Base-by-base conservation (phyloP, 176 grass and related monocot species). In the Aegilops speltoides region DNA sequence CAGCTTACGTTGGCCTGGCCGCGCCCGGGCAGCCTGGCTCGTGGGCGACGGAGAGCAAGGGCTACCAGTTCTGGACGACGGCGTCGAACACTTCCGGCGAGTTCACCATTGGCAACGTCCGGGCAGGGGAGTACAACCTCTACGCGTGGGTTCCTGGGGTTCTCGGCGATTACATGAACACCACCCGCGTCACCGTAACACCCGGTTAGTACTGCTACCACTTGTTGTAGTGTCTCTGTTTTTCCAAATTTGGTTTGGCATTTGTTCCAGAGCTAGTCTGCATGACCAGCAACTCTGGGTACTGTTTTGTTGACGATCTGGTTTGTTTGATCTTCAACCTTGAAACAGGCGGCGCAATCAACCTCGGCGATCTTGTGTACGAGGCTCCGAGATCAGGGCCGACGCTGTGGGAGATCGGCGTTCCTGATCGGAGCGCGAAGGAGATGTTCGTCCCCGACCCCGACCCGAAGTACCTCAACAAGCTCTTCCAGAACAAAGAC, bases 31-130 rank as follows among this genome's bases (percentile, higher is more conserved):
- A 88, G 59, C 84, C 83, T 3, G 91, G 91, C 12, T 89, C 89
- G 13, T 93, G 93, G 93, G 69, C 65, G 20, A 88, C 63, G 23
- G 83, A 95, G 79, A 75, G 86, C 78, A 95, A 95, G 81, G 84
- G 20, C 16, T 97, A 97, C 33, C 95, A 97, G 43, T 97, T 97
- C 61, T 97, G 95, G 95, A 95, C 86, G 3, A 89, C 31, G 85
- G 59, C 85, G 0, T 6, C 76, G 8, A 8, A 19, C 5, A 14
- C 50, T 5, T 43, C 50, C 61, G 95, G 93, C 36, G 19, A 20
- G 1, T 97, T 97, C 75, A 83, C 61, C 80, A 93, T 97, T 6
- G 48, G 8, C 46, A 89, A 94, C 32, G 79, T 94, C 10, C 63
- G 73, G 50, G 64, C 79, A 31, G 92, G 95, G 16, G 85, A 80